These are phyloP conservation scores for Rubroshorea leprosula DNA, from an alignment of 345 rosid genomes.

Conservation along the genomic window DNA sequence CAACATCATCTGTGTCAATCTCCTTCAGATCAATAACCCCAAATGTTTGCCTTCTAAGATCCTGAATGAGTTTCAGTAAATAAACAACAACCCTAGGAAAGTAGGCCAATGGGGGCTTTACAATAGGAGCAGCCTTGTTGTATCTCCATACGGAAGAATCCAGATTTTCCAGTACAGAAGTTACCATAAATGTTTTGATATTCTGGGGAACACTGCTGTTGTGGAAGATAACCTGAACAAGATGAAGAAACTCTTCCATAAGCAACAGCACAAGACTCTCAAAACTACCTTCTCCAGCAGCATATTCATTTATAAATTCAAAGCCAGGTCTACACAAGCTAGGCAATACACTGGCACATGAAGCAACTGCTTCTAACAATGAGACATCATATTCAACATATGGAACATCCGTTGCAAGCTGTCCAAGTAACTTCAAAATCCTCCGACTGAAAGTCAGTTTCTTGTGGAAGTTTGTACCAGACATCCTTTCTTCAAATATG, in stretches of 20 bases:
- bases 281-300: constrained; percentile 59
- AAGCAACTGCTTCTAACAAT: constrained; percentile 64
- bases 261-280: constrained; percentile 62
- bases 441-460: constrained; percentile 61
- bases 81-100: constrained; percentile 68
- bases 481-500: constrained; percentile 51
- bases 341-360: constrained; percentile 53
- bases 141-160: constrained; percentile 73
- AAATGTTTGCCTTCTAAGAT: constrained; percentile 52
- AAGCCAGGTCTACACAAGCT: constrained; percentile 46
- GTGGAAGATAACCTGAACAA: constrained; percentile 65
- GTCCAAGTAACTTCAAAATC: constrained; percentile 72
- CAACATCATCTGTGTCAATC: constrained; percentile 30
- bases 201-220: constrained; percentile 51
- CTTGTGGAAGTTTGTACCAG: constrained; percentile 41
- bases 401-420: constrained; percentile 48
- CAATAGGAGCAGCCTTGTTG: constrained; percentile 39
- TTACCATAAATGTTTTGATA: constrained; percentile 62
- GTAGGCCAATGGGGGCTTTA: constrained; percentile 63
- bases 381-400: constrained; percentile 54
- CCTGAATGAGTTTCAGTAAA: constrained; percentile 61
- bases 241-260: constrained; percentile 80
- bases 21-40: constrained; percentile 48
- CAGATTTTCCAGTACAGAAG: constrained; percentile 62
- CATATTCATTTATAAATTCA: constrained; percentile 53